A percentile compares a stretch with the other conserved stretches of the same genome.
These are phyloP conservation scores for Mycena metata DNA, from an alignment of 768 basidiomycete genomes.

Conservation along the genomic window DNA sequence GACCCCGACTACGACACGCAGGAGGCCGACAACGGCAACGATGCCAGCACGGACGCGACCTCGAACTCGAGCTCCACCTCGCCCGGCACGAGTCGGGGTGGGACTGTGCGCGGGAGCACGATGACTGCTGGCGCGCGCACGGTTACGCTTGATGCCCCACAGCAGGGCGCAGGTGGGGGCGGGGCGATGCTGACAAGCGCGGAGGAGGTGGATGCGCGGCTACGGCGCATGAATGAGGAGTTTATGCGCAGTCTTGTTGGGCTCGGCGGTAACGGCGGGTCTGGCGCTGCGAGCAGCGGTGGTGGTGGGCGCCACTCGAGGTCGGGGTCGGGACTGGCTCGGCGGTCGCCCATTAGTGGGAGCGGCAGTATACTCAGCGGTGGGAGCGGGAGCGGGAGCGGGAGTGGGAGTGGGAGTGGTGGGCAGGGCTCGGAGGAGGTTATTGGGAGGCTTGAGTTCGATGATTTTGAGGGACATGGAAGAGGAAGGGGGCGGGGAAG, in stretches of 20 bases:
- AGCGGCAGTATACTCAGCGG: background rate
- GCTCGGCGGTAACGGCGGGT: slow-evolving; percentile 54
- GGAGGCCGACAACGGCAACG: slow-evolving; percentile 17
- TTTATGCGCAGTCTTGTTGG: slow-evolving; percentile 77
- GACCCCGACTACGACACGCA: background rate
- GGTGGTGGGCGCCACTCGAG: background rate
- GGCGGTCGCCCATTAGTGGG: slow-evolving; percentile 19
- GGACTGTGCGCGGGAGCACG: slow-evolving; percentile 33
- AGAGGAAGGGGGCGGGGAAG: background rate
- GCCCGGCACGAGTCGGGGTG: slow-evolving; percentile 32
- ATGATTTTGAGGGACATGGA: slow-evolving; percentile 28
- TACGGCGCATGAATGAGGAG: slow-evolving; percentile 75
- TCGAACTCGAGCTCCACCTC: slow-evolving; percentile 21
- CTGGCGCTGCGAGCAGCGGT: slow-evolving; percentile 26
- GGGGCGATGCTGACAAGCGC: slow-evolving; percentile 72
- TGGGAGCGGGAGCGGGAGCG: slow-evolving; percentile 37
- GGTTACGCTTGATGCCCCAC: slow-evolving; percentile 7
- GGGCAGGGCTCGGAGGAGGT: slow-evolving; percentile 66
- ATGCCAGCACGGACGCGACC: background rate
- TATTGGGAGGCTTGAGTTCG: slow-evolving; percentile 66
- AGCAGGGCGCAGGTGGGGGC: slow-evolving; percentile 18
- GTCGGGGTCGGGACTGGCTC: slow-evolving; percentile 12
- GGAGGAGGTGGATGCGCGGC: slow-evolving; percentile 73
- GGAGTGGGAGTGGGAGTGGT: slow-evolving; percentile 39
- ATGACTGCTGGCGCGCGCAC: slow-evolving; percentile 19